Base-by-base conservation (phyloP, 208 protist genomes). In the Lotmaria passim region DNA sequence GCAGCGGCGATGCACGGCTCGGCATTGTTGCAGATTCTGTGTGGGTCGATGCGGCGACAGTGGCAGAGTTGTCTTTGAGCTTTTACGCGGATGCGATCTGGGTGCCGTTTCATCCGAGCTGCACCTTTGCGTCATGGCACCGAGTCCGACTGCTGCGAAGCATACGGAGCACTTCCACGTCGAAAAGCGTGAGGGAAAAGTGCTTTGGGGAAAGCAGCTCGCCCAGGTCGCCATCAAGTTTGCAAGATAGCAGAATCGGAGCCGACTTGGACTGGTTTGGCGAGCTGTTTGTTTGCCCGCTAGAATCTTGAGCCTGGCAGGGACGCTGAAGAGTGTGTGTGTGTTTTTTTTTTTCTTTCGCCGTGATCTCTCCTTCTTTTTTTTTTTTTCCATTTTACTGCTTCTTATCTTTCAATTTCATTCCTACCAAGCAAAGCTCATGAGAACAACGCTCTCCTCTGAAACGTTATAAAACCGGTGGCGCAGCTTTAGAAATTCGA, bases 51-150 rank as follows among this genome's bases (percentile, higher is more conserved):
- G 68, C 47, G 0, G 51, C 19, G 0, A 69, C 70, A 4, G 61
- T 83, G 65, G 26, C 28, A 3, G 33, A 59, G 50, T 75, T 68
- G 26, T 5, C 34, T 10, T 55, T 92, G 11, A 21, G 66, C 30
- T 62, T 64, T 26, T 87, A 81, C 59, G 39, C 39, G 23, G 83
- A 92, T 50, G 75, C 78, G 10, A 79, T 85, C 15, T 87, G 82
- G 75, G 46, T 41, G 8, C 75, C 75, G 1, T 66, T 44, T 28
- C 43, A 43, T 14, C 14, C 30, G 19, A 28, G 19, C 7, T 44
- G 24, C 24, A 33, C 28, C 4, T 74, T 74, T 28, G 39, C 43
- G 7, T 11, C 7, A 24, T 75, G 70, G 70, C 30, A 60, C 17
- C 7, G 30, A 21, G 28, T 36, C 19, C 38, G 26, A 0, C 28